phyloP scores from a whole-genome alignment of 2,329 filamentous ascomycete species.

The Westerdykella aurantiaca region DNA sequence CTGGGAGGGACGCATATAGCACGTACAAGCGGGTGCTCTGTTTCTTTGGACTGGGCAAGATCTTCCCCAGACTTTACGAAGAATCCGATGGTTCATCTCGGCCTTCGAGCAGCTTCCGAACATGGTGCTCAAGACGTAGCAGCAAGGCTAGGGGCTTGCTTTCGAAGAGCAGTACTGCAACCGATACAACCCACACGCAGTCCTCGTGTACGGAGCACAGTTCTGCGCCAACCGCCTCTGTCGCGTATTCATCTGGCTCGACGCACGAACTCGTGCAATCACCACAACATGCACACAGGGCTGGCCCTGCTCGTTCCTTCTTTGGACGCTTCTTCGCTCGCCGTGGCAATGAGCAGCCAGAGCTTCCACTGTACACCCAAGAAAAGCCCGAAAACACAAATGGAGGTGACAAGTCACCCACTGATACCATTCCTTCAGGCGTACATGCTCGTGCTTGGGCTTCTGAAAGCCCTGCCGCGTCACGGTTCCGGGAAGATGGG shows the following conservation, averaged over 20 bases:
- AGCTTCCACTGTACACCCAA: slow-evolving; percentile 18
- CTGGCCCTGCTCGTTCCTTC: slow-evolving; percentile 7
- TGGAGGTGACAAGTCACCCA: slow-evolving; percentile 1
- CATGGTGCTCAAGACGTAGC: slow-evolving; percentile 14
- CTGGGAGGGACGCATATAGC: slow-evolving; percentile 53
- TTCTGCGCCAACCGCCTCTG: slow-evolving; percentile 8
- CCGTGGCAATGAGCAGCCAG: neutral
- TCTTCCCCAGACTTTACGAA: slow-evolving; percentile 26
- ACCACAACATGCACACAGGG: neutral
- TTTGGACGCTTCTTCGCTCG: slow-evolving; percentile 17
- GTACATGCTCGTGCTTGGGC: slow-evolving; percentile 24
- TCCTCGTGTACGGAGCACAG: slow-evolving; percentile 6
- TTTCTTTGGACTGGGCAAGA: slow-evolving; percentile 20
- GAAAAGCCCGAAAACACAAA: slow-evolving; percentile 4
- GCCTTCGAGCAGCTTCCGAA: slow-evolving; percentile 10
- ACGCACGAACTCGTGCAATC: slow-evolving; percentile 6
- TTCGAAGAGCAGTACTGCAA: slow-evolving; percentile 14
- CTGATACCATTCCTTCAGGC: slow-evolving; percentile 4
- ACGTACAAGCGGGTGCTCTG: slow-evolving; percentile 25
- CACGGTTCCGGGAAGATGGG: neutral
- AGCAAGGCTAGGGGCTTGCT: slow-evolving; percentile 24
- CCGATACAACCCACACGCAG: slow-evolving; percentile 6
- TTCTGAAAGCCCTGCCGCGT: slow-evolving; percentile 4
- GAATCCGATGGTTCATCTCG: slow-evolving; percentile 10
- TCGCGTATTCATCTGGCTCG: slow-evolving; percentile 1